Evolutionary conservation across 2,329 filamentous ascomycete species (phyloP), one percentile per base, ranked within the genome.

Genomic region (Coniella lustricola): DNA sequence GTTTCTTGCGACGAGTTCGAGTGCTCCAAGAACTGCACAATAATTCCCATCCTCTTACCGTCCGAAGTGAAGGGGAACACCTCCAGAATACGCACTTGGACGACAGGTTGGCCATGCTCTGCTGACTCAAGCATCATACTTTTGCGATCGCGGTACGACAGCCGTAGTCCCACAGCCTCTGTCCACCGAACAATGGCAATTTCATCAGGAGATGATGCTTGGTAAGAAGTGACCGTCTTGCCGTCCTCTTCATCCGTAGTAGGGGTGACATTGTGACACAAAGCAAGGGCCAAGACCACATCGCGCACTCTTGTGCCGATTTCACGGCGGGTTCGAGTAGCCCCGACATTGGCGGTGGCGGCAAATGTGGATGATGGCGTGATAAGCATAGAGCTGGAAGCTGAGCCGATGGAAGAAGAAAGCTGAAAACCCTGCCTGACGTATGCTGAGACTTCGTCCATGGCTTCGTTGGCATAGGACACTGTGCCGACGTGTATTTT

Each of bases 401-500:
- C 63, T 7, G 69, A 61, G 40, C 73, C 70, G 1, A 68, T 67
- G 1, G 72, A 71, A 5, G 70, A 65, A 34, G 72, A 70, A 35
- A 74, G 63, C 12, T 82, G 76, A 59, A 97, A 95, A 5, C 85
- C 87, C 64, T 96, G 90, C 54, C 78, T 82, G 44, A 98, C 79
- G 62, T 95, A 96, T 0, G 86, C 79, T 12, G 81, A 73, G 12
- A 98, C 93, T 69, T 98, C 94, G 57, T 97, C 93, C 93, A 98
- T 98, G 9, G 93, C 91, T 62, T 98, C 93, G 58, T 95, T 95
- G 31, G 91, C 93, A 61, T 98, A 98, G 1, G 91, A 97, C 1
- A 97, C 93, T 9, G 93, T 98, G 9, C 94, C 93, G 46, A 98
- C 88, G 60, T 98, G 94, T 5, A 98, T 91, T 68, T 98, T 98